A percentile compares a stretch with the other conserved stretches of the same genome.
phyloP scores from a whole-genome alignment of 2,329 filamentous ascomycete species.

The Fusarium sp. region DNA sequence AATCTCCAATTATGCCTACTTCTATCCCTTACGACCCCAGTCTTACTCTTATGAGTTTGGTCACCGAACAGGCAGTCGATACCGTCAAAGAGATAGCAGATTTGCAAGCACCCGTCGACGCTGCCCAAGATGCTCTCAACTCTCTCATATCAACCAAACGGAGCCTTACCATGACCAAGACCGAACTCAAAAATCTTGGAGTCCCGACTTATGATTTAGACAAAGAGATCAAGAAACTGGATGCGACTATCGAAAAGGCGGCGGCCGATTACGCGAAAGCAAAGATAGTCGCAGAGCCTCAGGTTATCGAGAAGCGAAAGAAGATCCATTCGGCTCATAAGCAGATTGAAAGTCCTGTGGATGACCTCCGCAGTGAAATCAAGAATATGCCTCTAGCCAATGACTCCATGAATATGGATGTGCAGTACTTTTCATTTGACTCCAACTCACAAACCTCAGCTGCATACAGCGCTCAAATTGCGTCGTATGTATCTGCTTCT shows the following conservation, averaged over 20 bases:
- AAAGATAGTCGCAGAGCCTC: background rate
- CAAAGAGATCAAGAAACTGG: background rate
- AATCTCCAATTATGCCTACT: constrained; percentile 3
- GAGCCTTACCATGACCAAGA: constrained; percentile 31
- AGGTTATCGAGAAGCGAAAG: background rate
- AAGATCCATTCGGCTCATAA: background rate
- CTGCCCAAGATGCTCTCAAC: constrained; percentile 30
- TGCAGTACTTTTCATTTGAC: constrained; percentile 25
- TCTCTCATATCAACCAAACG: constrained; percentile 16
- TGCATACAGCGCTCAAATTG: background rate
- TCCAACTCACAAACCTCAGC: background rate
- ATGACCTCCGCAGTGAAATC: constrained; percentile 19
- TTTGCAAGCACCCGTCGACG: constrained; percentile 5
- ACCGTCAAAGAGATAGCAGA: background rate
- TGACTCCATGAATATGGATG: constrained; percentile 33
- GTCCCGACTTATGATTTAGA: background rate
- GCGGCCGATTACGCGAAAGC: background rate
- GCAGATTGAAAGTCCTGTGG: constrained; percentile 25
- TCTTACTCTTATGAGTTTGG: constrained; percentile 10
- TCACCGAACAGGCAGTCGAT: background rate
- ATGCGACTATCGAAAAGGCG: background rate
- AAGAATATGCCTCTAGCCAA: constrained; percentile 21
- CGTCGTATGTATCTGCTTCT: background rate
- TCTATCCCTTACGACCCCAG: constrained; percentile 28
- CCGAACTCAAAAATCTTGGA: constrained; percentile 26